phyloP scores from a whole-genome alignment of 306 rosid genomes.

The Quillaja saponaria region DNA sequence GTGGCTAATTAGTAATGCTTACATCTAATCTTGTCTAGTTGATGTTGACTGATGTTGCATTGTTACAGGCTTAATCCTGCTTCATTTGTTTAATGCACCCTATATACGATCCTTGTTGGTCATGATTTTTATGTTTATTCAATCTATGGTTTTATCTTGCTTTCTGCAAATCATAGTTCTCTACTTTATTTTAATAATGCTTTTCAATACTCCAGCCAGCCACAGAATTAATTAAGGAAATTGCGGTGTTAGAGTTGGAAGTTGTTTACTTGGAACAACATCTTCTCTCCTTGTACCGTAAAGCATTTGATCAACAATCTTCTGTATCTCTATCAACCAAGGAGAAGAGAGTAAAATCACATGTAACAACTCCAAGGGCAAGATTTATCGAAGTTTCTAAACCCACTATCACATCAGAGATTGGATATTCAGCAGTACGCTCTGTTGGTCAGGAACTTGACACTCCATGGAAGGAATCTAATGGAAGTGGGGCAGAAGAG shows the following conservation, averaged over 20 bases:
- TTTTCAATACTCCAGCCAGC: constrained; percentile 67
- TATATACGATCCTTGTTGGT: neutral
- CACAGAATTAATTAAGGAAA: constrained; percentile 84
- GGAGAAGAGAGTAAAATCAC: constrained; percentile 46
- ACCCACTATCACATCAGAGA: constrained; percentile 39
- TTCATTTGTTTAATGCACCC: neutral
- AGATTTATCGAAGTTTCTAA: constrained; percentile 38
- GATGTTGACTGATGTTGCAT: neutral
- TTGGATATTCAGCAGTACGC: constrained; percentile 48
- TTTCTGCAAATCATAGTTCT: neutral
- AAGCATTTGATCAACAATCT: constrained; percentile 77
- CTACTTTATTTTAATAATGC: constrained; percentile 5
- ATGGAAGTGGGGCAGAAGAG: constrained; percentile 48
- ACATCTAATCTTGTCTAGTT: neutral
- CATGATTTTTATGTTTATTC: neutral
- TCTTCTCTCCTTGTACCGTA: constrained; percentile 87
- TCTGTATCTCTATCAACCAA: constrained; percentile 57
- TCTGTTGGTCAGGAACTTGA: constrained; percentile 44
- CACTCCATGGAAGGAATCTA: constrained; percentile 38
- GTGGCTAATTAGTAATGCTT: neutral
- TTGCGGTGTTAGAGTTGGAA: constrained; percentile 83
- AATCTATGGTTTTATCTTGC: neutral
- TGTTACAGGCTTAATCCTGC: constrained; percentile 12
- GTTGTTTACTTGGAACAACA: constrained; percentile 93
- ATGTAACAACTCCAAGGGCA: constrained; percentile 42